Evolutionary conservation across 2,329 filamentous ascomycete species (phyloP).

Genomic region (Claviceps sp.): DNA sequence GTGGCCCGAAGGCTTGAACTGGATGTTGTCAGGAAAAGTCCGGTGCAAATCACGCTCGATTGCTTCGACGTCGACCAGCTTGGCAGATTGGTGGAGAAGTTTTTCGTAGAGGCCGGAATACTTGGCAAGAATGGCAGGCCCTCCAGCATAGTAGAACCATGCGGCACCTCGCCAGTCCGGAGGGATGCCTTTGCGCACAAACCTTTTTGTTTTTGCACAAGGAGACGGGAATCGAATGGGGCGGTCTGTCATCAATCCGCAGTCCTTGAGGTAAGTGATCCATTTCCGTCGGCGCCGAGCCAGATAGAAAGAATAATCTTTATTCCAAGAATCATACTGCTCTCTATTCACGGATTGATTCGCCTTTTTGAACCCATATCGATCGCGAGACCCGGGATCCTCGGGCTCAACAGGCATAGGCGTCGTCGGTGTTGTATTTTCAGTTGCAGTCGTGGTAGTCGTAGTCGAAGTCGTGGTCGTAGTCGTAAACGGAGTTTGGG

Average conservation of each 20-base stretch:
- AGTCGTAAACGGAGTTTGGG: neutral
- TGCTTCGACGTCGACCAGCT: constrained; percentile 66
- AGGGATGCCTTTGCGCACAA: constrained; percentile 84
- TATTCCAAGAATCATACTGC: constrained; percentile 74
- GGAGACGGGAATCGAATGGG: constrained; percentile 70
- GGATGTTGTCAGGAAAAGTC: constrained; percentile 88
- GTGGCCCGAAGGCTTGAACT: constrained; percentile 57
- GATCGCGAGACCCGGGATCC: constrained; percentile 49
- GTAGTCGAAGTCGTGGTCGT: neutral
- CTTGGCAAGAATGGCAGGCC: constrained; percentile 63
- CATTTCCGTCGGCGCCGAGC: constrained; percentile 69
- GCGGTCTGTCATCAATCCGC: constrained; percentile 54
- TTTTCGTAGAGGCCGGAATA: constrained; percentile 65
- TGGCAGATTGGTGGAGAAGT: constrained; percentile 50
- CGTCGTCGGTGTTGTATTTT: neutral
- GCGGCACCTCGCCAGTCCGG: constrained; percentile 89
- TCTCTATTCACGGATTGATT: constrained; percentile 64
- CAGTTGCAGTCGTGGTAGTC: neutral
- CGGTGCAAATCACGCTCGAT: constrained; percentile 90
- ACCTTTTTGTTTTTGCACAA: constrained; percentile 74
- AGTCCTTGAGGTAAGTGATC: constrained; percentile 63
- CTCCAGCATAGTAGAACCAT: constrained; percentile 94
- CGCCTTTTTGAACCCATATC: constrained; percentile 85
- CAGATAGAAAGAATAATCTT: constrained; percentile 60
- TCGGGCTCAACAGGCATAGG: constrained; percentile 23